These are phyloP conservation scores for Ophiocordyceps camponoti-floridani DNA, from an alignment of 2,329 filamentous ascomycete genomes.

Conservation along the genomic window DNA sequence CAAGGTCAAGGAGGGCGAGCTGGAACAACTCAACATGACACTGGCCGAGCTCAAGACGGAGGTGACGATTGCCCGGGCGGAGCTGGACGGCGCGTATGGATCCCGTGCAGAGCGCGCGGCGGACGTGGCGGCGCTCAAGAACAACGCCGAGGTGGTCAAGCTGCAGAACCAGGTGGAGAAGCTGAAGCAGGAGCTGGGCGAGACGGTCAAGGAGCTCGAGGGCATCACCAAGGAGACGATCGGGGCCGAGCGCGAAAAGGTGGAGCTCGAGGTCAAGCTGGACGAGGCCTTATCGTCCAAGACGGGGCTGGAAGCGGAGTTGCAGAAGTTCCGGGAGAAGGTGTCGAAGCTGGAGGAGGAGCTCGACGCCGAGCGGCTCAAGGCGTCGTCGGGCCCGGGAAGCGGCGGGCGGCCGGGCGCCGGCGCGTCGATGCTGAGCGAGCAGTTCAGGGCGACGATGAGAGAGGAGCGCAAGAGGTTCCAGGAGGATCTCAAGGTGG, in stretches of 20 bases:
- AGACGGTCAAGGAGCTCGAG: conserved; percentile 33
- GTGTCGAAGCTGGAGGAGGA: conserved; percentile 28
- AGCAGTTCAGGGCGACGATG: conserved; percentile 38
- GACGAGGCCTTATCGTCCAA: conserved; percentile 11
- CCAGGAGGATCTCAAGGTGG: conserved; percentile 33
- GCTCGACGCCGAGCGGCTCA: conserved; percentile 31
- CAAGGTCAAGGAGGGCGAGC: conserved; percentile 29
- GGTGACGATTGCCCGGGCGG: conserved; percentile 40
- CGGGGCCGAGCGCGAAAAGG: conserved; percentile 29
- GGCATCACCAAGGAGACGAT: conserved; percentile 34
- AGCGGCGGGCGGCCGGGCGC: conserved; percentile 17
- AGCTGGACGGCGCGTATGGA: conserved; percentile 44
- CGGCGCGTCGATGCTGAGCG: conserved; percentile 33
- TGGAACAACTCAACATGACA: conserved; percentile 31
- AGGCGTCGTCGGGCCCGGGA: conserved; percentile 16
- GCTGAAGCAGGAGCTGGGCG: conserved; percentile 30
- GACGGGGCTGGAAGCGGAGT: conserved; percentile 22
- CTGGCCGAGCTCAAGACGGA: conserved; percentile 43
- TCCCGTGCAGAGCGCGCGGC: conserved; percentile 39
- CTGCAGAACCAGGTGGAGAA: conserved; percentile 28
- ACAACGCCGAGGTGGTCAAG: conserved; percentile 23
- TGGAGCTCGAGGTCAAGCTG: conserved; percentile 22
- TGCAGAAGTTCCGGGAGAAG: conserved; percentile 16
- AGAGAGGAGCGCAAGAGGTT: conserved; percentile 38
- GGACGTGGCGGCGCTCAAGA: conserved; percentile 36